Conservation (phyloP, 768 basidiomycete species). For the Amanita polypyramis region DNA sequence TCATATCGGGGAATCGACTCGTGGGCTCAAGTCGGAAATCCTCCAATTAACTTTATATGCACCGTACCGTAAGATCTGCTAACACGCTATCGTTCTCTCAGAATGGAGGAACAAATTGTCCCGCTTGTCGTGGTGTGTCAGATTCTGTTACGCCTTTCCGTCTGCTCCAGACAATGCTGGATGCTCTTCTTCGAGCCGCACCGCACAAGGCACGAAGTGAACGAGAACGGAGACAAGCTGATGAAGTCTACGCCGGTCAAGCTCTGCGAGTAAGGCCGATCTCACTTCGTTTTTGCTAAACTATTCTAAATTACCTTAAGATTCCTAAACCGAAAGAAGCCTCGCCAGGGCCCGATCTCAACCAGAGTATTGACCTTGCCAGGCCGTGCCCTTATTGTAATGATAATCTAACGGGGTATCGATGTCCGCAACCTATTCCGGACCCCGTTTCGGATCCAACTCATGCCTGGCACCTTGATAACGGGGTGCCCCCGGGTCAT, state of each 20-base stretch:
- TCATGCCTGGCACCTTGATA: slow-evolving; percentile 67
- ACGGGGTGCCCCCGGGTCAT: slow-evolving; percentile 74
- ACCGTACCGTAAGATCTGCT: not conserved
- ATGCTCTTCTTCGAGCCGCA: slow-evolving; percentile 58
- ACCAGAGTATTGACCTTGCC: slow-evolving; percentile 51
- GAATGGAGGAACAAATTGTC: slow-evolving; percentile 83
- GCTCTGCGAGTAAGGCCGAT: slow-evolving; percentile 46
- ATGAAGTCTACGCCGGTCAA: slow-evolving; percentile 62
- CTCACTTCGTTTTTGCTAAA: slow-evolving; percentile 6
- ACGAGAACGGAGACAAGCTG: slow-evolving; percentile 71
- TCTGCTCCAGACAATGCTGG: slow-evolving; percentile 60
- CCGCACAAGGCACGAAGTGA: slow-evolving; percentile 59
- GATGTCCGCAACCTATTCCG: slow-evolving; percentile 69
- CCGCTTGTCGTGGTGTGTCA: slow-evolving; percentile 66
- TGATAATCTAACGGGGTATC: slow-evolving; percentile 69
- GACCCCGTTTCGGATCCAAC: slow-evolving; percentile 63
- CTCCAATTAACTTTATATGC: not conserved
- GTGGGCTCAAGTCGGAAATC: not conserved
- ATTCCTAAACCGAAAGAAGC: slow-evolving; percentile 67
- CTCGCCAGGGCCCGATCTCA: slow-evolving; percentile 67
- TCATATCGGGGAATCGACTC: not conserved
- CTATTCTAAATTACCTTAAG: slow-evolving; percentile 23
- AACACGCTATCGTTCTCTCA: slow-evolving; percentile 18
- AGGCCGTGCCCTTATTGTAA: slow-evolving; percentile 76
- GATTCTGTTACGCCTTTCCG: slow-evolving; percentile 64